phyloP scores from a whole-genome alignment of 768 basidiomycete genomes.

The Boletus pseudo-olivaceus region DNA sequence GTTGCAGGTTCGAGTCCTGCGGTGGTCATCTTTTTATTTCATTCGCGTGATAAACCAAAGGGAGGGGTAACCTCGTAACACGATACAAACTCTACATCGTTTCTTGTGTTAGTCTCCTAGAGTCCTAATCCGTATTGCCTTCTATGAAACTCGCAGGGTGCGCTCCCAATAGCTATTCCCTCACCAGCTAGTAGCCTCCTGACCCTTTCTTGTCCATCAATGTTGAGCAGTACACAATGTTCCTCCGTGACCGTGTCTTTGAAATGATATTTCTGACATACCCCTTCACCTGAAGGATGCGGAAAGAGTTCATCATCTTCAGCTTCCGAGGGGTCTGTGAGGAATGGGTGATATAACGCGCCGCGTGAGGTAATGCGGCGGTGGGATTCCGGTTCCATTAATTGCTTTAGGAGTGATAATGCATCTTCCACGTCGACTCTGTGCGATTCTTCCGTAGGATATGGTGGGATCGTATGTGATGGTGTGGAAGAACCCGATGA shows the following conservation, averaged over 20 bases:
- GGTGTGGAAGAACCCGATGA: constrained; percentile 24
- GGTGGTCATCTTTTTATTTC: constrained; percentile 56
- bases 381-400: constrained; percentile 76
- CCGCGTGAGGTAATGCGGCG: constrained; percentile 72
- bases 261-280: constrained; percentile 61
- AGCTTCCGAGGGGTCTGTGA: constrained; percentile 44
- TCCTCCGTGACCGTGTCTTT: constrained; percentile 58
- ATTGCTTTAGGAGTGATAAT: constrained; percentile 68
- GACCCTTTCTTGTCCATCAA: constrained; percentile 33
- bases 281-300: constrained; percentile 63
- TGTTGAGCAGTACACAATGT: constrained; percentile 45
- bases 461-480: constrained; percentile 11
- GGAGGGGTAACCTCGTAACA: neutral
- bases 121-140: constrained; percentile 14
- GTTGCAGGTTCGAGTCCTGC: constrained; percentile 97
- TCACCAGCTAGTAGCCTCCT: constrained; percentile 32
- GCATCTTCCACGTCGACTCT: constrained; percentile 58
- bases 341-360: constrained; percentile 78
- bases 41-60: neutral
- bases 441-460: constrained; percentile 39
- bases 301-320: constrained; percentile 70
- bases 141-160: constrained; percentile 62
- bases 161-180: constrained; percentile 57
- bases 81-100: neutral
- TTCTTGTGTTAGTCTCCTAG: constrained; percentile 3